phyloP scores from a whole-genome alignment of 768 basidiomycete genomes.

The Pleurotus ostreatus region DNA sequence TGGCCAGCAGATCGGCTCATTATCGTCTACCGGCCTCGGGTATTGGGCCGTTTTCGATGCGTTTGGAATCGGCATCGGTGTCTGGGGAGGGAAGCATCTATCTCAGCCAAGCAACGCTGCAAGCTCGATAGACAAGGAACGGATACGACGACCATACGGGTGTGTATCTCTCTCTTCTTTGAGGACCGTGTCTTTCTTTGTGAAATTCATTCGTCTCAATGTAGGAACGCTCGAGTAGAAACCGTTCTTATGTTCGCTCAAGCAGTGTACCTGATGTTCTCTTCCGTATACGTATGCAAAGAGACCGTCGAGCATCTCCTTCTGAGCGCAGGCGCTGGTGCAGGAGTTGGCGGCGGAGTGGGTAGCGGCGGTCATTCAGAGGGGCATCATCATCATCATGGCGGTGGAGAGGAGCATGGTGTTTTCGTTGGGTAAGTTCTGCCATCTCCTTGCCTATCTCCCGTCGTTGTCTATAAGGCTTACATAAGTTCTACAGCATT shows the following conservation, averaged over 20 bases:
- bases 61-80: slow-evolving; percentile 60
- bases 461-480: slow-evolving; percentile 19
- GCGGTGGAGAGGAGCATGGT: slow-evolving; percentile 51
- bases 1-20: slow-evolving; percentile 84
- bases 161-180: slow-evolving; percentile 14
- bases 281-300: slow-evolving; percentile 93
- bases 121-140: slow-evolving; percentile 20
- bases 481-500: slow-evolving; percentile 62
- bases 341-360: slow-evolving; percentile 33
- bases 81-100: slow-evolving; percentile 29
- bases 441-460: not conserved
- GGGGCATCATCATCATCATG: slow-evolving; percentile 62
- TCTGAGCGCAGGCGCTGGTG: slow-evolving; percentile 52
- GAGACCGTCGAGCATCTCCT: slow-evolving; percentile 93
- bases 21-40: slow-evolving; percentile 86
- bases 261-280: slow-evolving; percentile 90
- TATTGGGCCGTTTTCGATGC: slow-evolving; percentile 98
- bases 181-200: not conserved
- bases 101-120: slow-evolving; percentile 30
- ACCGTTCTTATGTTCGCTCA: slow-evolving; percentile 83
- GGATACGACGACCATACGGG: slow-evolving; percentile 62
- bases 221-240: slow-evolving; percentile 61
- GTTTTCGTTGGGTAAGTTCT: slow-evolving; percentile 32
- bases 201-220: slow-evolving; percentile 9
- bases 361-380: slow-evolving; percentile 19